A percentile compares a stretch with the other conserved stretches of the same genome.
Conservation (phyloP, 257 asterid species). For the Penstemon newberryi region DNA sequence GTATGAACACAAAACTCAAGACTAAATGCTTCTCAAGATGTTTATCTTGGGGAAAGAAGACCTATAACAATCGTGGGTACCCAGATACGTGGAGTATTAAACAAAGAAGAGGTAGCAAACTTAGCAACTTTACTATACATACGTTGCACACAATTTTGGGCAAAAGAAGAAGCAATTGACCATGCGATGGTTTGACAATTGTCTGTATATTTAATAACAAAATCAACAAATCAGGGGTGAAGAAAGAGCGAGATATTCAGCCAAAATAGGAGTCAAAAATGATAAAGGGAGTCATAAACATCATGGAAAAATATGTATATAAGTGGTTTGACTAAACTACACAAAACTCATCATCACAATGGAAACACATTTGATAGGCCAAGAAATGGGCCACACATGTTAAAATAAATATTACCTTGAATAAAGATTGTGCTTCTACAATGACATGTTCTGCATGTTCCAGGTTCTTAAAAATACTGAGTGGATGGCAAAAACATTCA, state of each 20-base stretch:
- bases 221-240: background rate
- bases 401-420: too few relatives aligned
- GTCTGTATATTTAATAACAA: background rate
- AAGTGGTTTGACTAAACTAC: too few relatives aligned
- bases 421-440: background rate
- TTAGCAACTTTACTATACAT: background rate
- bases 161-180: background rate
- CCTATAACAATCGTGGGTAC: background rate
- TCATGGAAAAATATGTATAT: background rate
- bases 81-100: background rate
- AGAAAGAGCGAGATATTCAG: background rate
- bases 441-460: background rate
- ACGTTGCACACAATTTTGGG: slow-evolving; percentile 1
- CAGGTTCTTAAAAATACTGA: background rate
- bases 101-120: background rate
- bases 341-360: background rate
- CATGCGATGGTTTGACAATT: background rate
- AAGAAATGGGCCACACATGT: background rate
- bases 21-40: background rate
- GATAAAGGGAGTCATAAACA: background rate
- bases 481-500: background rate
- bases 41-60: background rate
- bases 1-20: slow-evolving; percentile 2
- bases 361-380: background rate
- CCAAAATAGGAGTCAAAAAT: background rate